phyloP scores from a whole-genome alignment of 805 yeast genomes.

The Saccharomycopsis selenospora region DNA sequence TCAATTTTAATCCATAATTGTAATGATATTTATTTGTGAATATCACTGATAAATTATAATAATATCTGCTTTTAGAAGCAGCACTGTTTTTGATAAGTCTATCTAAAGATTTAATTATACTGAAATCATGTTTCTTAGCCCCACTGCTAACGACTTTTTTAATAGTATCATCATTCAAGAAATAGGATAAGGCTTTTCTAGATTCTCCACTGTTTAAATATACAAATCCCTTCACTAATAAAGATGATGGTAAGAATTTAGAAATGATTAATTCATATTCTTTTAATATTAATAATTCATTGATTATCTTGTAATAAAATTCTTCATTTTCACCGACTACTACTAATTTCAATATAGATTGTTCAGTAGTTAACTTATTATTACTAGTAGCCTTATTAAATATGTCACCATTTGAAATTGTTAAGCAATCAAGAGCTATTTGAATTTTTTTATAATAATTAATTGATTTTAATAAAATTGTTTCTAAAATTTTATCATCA shows the following conservation, averaged over 20 bases:
- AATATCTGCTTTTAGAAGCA: slow-evolving; percentile 31
- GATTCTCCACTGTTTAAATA: slow-evolving; percentile 26
- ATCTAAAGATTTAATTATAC: slow-evolving; percentile 22
- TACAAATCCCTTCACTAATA: slow-evolving; percentile 23
- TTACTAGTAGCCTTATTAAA: neutral
- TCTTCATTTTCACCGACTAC: slow-evolving; percentile 11
- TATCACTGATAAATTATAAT: slow-evolving; percentile 32
- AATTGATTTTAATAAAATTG: slow-evolving; percentile 21
- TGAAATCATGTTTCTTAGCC: slow-evolving; percentile 20
- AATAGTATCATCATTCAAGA: slow-evolving; percentile 19
- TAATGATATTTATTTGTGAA: slow-evolving; percentile 30
- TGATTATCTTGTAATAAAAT: slow-evolving; percentile 13
- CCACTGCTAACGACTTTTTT: slow-evolving; percentile 23
- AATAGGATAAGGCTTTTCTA: slow-evolving; percentile 28
- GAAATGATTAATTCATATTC: slow-evolving; percentile 10
- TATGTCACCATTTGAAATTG: slow-evolving; percentile 9
- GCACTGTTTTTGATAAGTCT: slow-evolving; percentile 12
- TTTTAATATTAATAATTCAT: slow-evolving; percentile 7
- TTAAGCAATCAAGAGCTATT: slow-evolving; percentile 19
- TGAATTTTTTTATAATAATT: slow-evolving; percentile 22
- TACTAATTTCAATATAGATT: neutral
- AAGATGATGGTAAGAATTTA: slow-evolving; percentile 8
- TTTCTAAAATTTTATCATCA: slow-evolving; percentile 26
- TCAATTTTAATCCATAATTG: slow-evolving; percentile 32
- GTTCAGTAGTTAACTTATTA: neutral